Percentiles rank a stretch among this genome's conserved stretches.
Evolutionary conservation across 2,329 filamentous ascomycete species (phyloP).

Genomic region (Endoconidiophora polonica): DNA sequence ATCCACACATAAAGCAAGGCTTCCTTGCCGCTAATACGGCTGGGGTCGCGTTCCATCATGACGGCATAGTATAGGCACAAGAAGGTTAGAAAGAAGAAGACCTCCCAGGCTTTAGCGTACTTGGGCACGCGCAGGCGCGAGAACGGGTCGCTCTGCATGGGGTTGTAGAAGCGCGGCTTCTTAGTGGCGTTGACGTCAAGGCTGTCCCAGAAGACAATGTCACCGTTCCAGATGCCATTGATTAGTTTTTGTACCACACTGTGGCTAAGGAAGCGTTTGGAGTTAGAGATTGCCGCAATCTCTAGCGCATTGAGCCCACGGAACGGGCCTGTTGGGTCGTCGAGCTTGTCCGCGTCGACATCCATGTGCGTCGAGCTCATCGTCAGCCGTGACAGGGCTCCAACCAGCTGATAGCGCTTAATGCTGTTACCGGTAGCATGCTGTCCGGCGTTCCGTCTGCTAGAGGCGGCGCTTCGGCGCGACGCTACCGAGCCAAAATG

Average conservation of each 20-base stretch:
- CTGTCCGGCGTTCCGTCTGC: not conserved
- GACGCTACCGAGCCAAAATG: constrained; percentile 14
- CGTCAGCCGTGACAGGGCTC: constrained; percentile 39
- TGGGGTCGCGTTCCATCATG: constrained; percentile 53
- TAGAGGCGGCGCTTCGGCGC: constrained; percentile 15
- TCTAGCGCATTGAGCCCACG: constrained; percentile 71
- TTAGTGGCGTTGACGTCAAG: constrained; percentile 60
- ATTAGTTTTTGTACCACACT: constrained; percentile 68
- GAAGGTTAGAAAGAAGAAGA: constrained; percentile 62
- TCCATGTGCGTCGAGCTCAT: constrained; percentile 26
- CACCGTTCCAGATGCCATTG: constrained; percentile 69
- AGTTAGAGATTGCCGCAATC: constrained; percentile 64
- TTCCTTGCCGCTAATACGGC: constrained; percentile 51
- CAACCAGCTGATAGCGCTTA: constrained; percentile 33
- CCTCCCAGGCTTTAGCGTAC: constrained; percentile 73
- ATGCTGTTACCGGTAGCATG: constrained; percentile 22
- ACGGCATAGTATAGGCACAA: constrained; percentile 75
- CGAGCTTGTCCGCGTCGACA: constrained; percentile 27
- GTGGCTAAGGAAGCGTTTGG: constrained; percentile 73
- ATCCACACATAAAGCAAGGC: constrained; percentile 71
- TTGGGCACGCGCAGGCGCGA: constrained; percentile 62
- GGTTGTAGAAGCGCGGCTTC: constrained; percentile 60
- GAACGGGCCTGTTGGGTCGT: constrained; percentile 55
- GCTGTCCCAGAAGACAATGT: constrained; percentile 74
- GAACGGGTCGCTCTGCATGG: constrained; percentile 50